Evolutionary conservation across 2,329 filamentous ascomycete genomes (phyloP).

Genomic region (Botrytis aclada): DNA sequence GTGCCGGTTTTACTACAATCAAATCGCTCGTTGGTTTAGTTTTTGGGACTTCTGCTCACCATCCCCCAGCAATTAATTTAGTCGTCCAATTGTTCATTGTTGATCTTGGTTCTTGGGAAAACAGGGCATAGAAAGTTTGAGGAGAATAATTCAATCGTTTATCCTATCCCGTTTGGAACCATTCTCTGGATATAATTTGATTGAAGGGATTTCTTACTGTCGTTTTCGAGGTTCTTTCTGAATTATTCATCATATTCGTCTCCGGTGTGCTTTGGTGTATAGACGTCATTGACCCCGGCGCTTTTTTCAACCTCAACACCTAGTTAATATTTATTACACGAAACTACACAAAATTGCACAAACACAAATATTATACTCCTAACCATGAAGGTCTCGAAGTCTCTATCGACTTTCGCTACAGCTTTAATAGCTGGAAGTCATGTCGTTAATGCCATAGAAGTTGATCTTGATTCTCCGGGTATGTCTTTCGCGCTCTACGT

Average conservation of each 20-base stretch:
- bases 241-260: background rate
- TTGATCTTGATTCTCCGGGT: slow-evolving; percentile 33
- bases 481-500: slow-evolving; percentile 5
- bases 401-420: background rate
- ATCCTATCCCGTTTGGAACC: too few species aligned
- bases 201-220: background rate
- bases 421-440: slow-evolving; percentile 21
- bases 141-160: background rate
- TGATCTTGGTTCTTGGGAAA: background rate
- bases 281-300: slow-evolving; percentile 1
- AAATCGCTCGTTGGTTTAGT: background rate
- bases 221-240: background rate
- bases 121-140: background rate
- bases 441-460: slow-evolving; percentile 26
- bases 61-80: background rate
- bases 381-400: slow-evolving; percentile 8
- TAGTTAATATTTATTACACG: background rate
- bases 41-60: background rate
- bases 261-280: background rate
- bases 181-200: background rate
- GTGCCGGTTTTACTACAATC: background rate
- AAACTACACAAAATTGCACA: background rate
- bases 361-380: background rate
- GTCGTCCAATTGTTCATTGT: background rate
- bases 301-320: background rate